Evolutionary conservation across 1,284 basidiomycete genomes (phyloP).

Genomic region (Cutaneotrichosporon cutaneum): DNA sequence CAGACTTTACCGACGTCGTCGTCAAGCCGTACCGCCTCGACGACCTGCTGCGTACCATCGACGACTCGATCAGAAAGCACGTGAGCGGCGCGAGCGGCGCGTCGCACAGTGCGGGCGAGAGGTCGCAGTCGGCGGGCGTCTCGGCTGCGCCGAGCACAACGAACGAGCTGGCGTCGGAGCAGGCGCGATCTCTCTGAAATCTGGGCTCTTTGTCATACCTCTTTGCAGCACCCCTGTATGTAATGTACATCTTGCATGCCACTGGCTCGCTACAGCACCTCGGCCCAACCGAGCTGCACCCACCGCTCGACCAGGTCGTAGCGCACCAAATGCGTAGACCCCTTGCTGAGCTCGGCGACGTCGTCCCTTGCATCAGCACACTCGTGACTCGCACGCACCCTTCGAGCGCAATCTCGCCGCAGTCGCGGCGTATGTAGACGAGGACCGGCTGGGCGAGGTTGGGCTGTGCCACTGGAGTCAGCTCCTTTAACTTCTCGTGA

Average conservation of each 20-base stretch:
- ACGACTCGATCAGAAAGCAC: slow-evolving; percentile 23
- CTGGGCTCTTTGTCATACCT: slow-evolving; percentile 7
- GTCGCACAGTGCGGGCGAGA: neutral
- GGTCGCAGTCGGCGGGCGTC: too few species aligned
- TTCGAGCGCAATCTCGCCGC: slow-evolving; percentile 67
- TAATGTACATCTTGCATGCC: neutral
- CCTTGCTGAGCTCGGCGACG: slow-evolving; percentile 41
- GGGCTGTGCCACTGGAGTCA: slow-evolving; percentile 65
- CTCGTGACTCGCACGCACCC: slow-evolving; percentile 59
- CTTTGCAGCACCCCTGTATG: neutral
- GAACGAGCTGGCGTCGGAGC: neutral
- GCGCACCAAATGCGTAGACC: slow-evolving; percentile 52
- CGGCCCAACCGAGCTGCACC: slow-evolving; percentile 50
- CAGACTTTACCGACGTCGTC: slow-evolving; percentile 42
- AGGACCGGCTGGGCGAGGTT: slow-evolving; percentile 73
- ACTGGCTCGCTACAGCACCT: slow-evolving; percentile 30
- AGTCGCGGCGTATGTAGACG: slow-evolving; percentile 68
- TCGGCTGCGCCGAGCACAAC: too few species aligned
- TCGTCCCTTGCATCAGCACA: slow-evolving; percentile 40
- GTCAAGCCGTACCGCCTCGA: slow-evolving; percentile 46
- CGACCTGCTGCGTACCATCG: slow-evolving; percentile 38
- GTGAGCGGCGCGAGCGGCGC: neutral
- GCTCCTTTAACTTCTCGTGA: neutral
- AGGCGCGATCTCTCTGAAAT: neutral
- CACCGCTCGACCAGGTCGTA: slow-evolving; percentile 50